Evolutionary conservation across 129 eudicot species (phyloP).

Genomic region (carrot (Daucus carota)): DNA sequence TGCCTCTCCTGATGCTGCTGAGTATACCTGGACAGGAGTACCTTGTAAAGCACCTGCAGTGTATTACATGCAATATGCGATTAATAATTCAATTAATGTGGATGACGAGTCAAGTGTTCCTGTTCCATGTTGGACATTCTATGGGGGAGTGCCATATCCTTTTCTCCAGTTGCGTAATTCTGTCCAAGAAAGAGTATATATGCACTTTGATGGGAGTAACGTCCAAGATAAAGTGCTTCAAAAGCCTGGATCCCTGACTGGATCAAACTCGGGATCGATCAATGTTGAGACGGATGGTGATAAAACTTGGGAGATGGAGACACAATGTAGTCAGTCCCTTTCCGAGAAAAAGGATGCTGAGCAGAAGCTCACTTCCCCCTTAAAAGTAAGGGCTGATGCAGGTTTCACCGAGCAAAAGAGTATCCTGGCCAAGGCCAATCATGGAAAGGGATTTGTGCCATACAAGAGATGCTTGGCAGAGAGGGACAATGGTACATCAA

Average conservation of each 20-base stretch:
- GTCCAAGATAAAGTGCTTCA: slow-evolving; percentile 20
- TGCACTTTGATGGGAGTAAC: slow-evolving; percentile 13
- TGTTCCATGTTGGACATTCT: slow-evolving; percentile 44
- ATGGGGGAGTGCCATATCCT: slow-evolving; percentile 34
- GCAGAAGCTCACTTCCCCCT: slow-evolving; percentile 12
- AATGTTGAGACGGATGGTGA: slow-evolving; percentile 11
- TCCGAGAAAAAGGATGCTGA: slow-evolving; percentile 11
- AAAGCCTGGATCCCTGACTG: slow-evolving; percentile 45
- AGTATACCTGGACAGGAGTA: slow-evolving; percentile 22
- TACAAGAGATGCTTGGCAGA: slow-evolving; percentile 74
- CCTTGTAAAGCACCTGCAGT: slow-evolving; percentile 20
- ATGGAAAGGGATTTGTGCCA: slow-evolving; percentile 51
- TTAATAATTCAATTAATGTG: slow-evolving; percentile 4
- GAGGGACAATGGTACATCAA: slow-evolving; percentile 27
- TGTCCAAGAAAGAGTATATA: slow-evolving; percentile 12
- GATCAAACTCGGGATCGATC: slow-evolving; percentile 38
- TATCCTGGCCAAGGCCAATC: slow-evolving; percentile 2
- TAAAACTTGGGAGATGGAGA: slow-evolving; percentile 26
- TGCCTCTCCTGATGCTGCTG: background rate
- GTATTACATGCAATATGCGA: background rate
- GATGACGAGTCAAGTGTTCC: slow-evolving; percentile 12
- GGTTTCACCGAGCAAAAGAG: slow-evolving; percentile 23
- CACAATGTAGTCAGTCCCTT: slow-evolving; percentile 15
- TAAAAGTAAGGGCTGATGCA: slow-evolving; percentile 25
- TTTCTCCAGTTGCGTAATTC: slow-evolving; percentile 20